Percentiles rank a stretch among this genome's conserved stretches.
phyloP scores from a whole-genome alignment of 2,329 filamentous ascomycete species.

The Hypoxylon sp. region DNA sequence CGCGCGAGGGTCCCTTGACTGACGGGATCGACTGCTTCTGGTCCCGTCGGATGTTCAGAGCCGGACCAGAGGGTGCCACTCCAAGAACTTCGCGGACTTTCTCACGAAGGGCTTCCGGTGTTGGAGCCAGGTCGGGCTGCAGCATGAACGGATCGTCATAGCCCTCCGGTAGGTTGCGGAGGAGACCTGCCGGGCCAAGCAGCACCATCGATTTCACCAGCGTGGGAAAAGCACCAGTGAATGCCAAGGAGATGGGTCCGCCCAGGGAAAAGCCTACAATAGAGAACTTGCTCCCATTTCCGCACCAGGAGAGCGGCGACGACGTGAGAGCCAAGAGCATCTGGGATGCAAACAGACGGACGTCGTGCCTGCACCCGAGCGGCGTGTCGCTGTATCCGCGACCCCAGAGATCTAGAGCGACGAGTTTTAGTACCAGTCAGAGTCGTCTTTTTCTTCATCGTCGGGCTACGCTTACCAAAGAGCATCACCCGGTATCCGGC shows the following conservation, averaged over 20 bases:
- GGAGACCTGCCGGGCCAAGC: constrained; percentile 34
- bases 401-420: constrained; percentile 40
- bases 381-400: constrained; percentile 42
- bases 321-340: constrained; percentile 29
- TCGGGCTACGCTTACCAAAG: constrained; percentile 37
- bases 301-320: constrained; percentile 33
- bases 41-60: constrained; percentile 18
- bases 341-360: constrained; percentile 32
- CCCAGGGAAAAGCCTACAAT: constrained; percentile 37
- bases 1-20: constrained; percentile 20
- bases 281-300: constrained; percentile 26
- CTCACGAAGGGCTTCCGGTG: constrained; percentile 29
- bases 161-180: constrained; percentile 32
- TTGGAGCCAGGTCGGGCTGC: constrained; percentile 31
- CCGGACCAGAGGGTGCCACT: constrained; percentile 22
- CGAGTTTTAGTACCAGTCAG: constrained; percentile 6
- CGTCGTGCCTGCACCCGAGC: constrained; percentile 31
- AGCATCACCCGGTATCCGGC: constrained; percentile 44
- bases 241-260: constrained; percentile 34
- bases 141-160: constrained; percentile 35
- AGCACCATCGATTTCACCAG: constrained; percentile 30
- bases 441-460: not conserved
- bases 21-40: constrained; percentile 8
- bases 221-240: constrained; percentile 25
- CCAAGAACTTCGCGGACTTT: constrained; percentile 36